A percentile compares a stretch with the other conserved stretches of the same genome.
Evolutionary conservation across 768 basidiomycete genomes (phyloP).

Genomic region (Rhodotorula taiwanensis): DNA sequence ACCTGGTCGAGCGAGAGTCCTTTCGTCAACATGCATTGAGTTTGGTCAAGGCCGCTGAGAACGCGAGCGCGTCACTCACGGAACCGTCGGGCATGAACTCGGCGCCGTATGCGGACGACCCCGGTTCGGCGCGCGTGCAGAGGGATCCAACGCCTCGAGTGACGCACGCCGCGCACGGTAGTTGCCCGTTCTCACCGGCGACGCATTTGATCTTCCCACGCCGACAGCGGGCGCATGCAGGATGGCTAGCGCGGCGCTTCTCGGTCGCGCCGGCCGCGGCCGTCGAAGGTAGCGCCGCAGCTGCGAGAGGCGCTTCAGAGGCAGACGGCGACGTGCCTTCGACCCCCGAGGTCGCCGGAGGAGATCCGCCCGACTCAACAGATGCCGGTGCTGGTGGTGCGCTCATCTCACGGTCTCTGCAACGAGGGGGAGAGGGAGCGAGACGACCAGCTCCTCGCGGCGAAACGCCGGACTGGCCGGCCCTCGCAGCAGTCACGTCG

Average conservation of each 20-base stretch:
- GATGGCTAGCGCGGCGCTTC: not conserved
- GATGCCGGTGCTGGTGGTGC: not conserved
- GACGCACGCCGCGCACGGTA: slow-evolving; percentile 6
- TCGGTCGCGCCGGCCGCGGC: too few species aligned
- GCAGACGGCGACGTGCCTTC: too few species aligned
- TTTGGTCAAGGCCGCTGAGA: too few species aligned
- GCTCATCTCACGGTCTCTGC: not conserved
- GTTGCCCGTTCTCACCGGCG: not conserved
- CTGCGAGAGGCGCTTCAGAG: too few species aligned
- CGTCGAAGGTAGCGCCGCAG: too few species aligned
- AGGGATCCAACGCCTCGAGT: not conserved
- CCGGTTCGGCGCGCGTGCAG: slow-evolving; percentile 2
- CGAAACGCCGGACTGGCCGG: not conserved
- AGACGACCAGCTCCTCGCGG: too few species aligned
- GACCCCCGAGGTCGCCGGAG: not conserved
- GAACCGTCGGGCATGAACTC: not conserved
- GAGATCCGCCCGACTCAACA: not conserved
- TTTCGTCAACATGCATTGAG: not conserved
- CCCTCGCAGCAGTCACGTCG: not conserved
- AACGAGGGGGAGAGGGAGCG: not conserved
- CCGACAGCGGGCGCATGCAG: not conserved
- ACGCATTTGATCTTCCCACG: not conserved
- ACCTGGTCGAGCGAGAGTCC: not conserved
- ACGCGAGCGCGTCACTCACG: not conserved
- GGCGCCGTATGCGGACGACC: not conserved